Base-by-base conservation (phyloP, 495 filamentous ascomycete species). In the Collariella sp. region DNA sequence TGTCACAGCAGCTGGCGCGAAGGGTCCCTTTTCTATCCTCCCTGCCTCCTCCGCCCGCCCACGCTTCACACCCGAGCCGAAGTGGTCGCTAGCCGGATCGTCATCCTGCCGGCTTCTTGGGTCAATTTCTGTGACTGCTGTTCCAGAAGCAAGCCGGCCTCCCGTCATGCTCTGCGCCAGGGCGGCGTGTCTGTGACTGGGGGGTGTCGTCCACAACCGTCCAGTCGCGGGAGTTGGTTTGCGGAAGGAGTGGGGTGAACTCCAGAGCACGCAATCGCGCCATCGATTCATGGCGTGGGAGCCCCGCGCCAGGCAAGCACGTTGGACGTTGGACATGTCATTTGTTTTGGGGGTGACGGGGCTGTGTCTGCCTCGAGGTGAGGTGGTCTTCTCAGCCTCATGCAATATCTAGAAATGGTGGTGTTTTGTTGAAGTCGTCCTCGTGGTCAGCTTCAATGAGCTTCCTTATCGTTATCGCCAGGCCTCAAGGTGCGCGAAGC, bases 201-300 rank as follows among this genome's bases (percentile, higher is more conserved):
- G 11, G 11, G 13, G 46, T 39, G 18, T 38, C 50, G 23, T 29
- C n/a, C n/a, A n/a, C n/a, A n/a, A n/a, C n/a, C n/a, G n/a, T n/a
- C 52, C 58, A 50, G 33, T 40, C 50, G 45, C 40, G 56, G 42
- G 56, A 43, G 57, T 50, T 56, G 42, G 29, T 48, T 63, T 45
- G 45, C 59, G 50, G 43, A 53, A 49, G 34, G 46, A 49, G 61
- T 62, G 65, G 63, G 65, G 63, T 61, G 54, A 60, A 50, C 15
- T 33, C 22, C 54, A 36, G 55, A 70, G 65, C 65, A 68, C 67
- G 67, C 65, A 62, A 68, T 70, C 58, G 61, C 62, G 53, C 61
- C 61, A 64, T 68, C 63, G 53, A 57, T 51, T 60, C 39, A 49
- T 60, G 52, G 60, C 62, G 57, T 57, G 63, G 65, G 63, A 58